Percentiles rank a stretch among this genome's conserved stretches.
These are phyloP conservation scores for Chamaecyparis obtusa DNA, from an alignment of 75 land plant genomes.

Conservation along the genomic window DNA sequence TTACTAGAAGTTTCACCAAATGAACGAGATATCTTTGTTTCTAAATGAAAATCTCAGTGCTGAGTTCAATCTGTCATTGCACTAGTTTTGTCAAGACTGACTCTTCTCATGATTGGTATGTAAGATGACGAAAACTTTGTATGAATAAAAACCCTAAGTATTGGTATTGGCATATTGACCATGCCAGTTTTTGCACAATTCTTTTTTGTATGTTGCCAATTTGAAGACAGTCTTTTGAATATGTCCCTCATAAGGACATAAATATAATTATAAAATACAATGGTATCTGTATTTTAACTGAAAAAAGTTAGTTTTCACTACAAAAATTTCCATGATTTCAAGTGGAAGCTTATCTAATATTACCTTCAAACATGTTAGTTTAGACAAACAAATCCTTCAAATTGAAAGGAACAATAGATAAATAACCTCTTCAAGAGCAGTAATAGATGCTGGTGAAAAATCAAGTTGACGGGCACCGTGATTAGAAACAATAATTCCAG, in stretches of 20 bases:
- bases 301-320: neutral
- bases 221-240: neutral
- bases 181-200: no score
- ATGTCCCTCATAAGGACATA: neutral
- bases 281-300: neutral
- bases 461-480: slow-evolving; percentile 90
- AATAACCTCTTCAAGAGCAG: slow-evolving; percentile 75
- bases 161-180: neutral
- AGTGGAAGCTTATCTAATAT: neutral
- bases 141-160: neutral
- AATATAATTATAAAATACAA: neutral
- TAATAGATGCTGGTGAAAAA: slow-evolving; percentile 66
- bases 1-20: neutral
- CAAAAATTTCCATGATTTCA: neutral
- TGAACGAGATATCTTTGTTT: neutral
- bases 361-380: neutral
- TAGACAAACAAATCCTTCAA: neutral
- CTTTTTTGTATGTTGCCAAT: neutral
- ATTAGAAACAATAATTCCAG: slow-evolving; percentile 81
- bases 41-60: neutral
- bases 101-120: neutral
- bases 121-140: neutral
- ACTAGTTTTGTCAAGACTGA: neutral
- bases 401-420: neutral
- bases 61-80: neutral